Percentiles rank a stretch among this genome's conserved stretches.
These are phyloP conservation scores for Phytophthora hibernalis DNA, from an alignment of 352 stramenopile species.

Conservation along the genomic window DNA sequence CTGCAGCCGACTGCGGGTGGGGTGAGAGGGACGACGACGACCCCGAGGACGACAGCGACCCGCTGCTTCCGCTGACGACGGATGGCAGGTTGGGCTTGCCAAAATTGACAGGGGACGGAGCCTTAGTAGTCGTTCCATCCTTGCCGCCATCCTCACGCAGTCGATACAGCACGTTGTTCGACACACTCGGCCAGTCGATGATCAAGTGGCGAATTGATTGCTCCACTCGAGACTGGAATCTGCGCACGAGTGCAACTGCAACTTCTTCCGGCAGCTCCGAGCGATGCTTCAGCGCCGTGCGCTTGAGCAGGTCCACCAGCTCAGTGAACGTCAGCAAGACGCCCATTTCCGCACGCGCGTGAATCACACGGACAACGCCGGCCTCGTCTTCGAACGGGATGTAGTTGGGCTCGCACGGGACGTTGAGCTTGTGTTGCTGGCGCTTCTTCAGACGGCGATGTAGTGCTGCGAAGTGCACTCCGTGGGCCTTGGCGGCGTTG, in stretches of 20 bases:
- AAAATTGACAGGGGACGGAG: constrained; percentile 3
- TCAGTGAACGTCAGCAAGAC: constrained; percentile 77
- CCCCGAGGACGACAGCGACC: constrained; percentile 34
- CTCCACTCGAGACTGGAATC: constrained; percentile 69
- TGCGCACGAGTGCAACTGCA: constrained; percentile 47
- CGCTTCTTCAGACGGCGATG: constrained; percentile 76
- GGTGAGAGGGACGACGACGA: constrained; percentile 36
- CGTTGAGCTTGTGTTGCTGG: constrained; percentile 47
- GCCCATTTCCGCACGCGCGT: constrained; percentile 71
- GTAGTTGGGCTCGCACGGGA: constrained; percentile 59
- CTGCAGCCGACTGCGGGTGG: constrained; percentile 18
- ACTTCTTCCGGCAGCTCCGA: constrained; percentile 47
- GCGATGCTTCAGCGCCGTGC: constrained; percentile 66
- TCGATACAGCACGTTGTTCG: constrained; percentile 49
- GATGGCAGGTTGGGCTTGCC: constrained; percentile 21
- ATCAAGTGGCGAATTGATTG: constrained; percentile 71
- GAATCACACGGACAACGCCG: constrained; percentile 72
- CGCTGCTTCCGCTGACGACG: constrained; percentile 24
- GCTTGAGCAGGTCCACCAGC: constrained; percentile 67
- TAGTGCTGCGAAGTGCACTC: constrained; percentile 74
- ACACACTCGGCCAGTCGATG: constrained; percentile 55
- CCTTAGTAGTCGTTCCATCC: constrained; percentile 20
- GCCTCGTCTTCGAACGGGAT: constrained; percentile 76
- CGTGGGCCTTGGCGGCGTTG: constrained; percentile 63
- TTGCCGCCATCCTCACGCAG: constrained; percentile 28